These are phyloP conservation scores for Erythrophleum ivorense DNA, from an alignment of 331 rosid species.

Conservation along the genomic window DNA sequence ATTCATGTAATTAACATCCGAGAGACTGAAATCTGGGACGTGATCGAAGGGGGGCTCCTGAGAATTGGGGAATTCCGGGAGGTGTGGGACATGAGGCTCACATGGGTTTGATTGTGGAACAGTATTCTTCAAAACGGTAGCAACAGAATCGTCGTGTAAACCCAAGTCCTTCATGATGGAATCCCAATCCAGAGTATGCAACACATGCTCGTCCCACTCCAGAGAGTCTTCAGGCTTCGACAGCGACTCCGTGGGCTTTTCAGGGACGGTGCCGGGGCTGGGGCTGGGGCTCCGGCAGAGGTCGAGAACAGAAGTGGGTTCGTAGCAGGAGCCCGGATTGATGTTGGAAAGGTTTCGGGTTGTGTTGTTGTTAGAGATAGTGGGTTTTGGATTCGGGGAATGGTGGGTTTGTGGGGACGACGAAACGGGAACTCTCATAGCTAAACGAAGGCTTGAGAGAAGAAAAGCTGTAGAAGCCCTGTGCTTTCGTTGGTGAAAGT, in stretches of 20 bases:
- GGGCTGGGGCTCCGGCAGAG: constrained; percentile 80
- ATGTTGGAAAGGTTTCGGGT: constrained; percentile 37
- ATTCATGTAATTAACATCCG: constrained; percentile 50
- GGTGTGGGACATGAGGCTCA: constrained; percentile 39
- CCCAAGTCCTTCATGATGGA: constrained; percentile 77
- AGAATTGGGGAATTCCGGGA: constrained; percentile 49
- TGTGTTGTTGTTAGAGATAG: not conserved
- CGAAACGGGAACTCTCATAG: constrained; percentile 76
- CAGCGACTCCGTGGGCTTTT: constrained; percentile 45
- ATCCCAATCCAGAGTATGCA: constrained; percentile 84
- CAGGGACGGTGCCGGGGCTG: constrained; percentile 49
- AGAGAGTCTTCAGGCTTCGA: constrained; percentile 44
- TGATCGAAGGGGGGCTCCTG: constrained; percentile 63
- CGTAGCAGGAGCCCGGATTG: constrained; percentile 58
- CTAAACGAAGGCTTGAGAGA: constrained; percentile 6
- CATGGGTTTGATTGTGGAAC: constrained; percentile 23
- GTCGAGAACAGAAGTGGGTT: constrained; percentile 88
- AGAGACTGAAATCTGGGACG: constrained; percentile 49
- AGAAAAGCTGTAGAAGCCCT: not conserved
- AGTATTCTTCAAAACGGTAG: constrained; percentile 40
- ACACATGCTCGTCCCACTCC: constrained; percentile 72
- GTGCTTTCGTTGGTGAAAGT: not conserved
- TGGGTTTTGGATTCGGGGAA: constrained; percentile 50
- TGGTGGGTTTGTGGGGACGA: constrained; percentile 48
- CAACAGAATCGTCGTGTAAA: constrained; percentile 60